These are phyloP conservation scores for Pinus tabuliformis DNA, from an alignment of 75 land plant species.

Conservation along the genomic window DNA sequence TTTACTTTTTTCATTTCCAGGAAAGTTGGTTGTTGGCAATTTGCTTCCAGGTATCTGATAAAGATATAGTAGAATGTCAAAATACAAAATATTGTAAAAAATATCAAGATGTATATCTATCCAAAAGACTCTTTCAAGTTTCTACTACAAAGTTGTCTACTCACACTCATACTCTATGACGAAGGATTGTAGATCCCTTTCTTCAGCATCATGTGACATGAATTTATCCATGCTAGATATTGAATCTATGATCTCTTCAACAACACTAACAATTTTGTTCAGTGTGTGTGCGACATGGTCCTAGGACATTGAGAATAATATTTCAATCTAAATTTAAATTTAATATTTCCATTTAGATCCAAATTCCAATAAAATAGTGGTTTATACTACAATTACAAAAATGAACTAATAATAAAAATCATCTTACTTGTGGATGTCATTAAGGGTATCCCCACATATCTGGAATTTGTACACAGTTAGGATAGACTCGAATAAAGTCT, in stretches of 20 bases:
- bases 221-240: conserved; percentile 49
- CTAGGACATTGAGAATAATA: conserved; percentile 21
- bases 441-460: conserved; percentile 47
- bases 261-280: conserved; percentile 51
- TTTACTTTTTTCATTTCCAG: conserved; percentile 24
- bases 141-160: neutral
- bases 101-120: neutral
- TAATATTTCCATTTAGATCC: neutral
- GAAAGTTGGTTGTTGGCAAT: conserved; percentile 29
- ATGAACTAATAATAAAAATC: conserved; percentile 1
- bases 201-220: conserved; percentile 55
- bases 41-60: conserved; percentile 21
- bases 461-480: conserved; percentile 75
- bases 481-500: conserved; percentile 65
- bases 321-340: neutral
- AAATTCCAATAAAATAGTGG: conserved; percentile 1
- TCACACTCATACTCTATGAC: conserved; percentile 59
- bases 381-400: neutral
- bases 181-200: conserved; percentile 53
- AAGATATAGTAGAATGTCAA: neutral
- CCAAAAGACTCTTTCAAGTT: neutral
- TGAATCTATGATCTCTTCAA: conserved; percentile 49
- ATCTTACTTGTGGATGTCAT: conserved; percentile 41
- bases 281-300: conserved; percentile 46
- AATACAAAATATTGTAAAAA: neutral